phyloP scores from a whole-genome alignment of 2,329 filamentous ascomycete species.

The Corniculantispora saksenae region DNA sequence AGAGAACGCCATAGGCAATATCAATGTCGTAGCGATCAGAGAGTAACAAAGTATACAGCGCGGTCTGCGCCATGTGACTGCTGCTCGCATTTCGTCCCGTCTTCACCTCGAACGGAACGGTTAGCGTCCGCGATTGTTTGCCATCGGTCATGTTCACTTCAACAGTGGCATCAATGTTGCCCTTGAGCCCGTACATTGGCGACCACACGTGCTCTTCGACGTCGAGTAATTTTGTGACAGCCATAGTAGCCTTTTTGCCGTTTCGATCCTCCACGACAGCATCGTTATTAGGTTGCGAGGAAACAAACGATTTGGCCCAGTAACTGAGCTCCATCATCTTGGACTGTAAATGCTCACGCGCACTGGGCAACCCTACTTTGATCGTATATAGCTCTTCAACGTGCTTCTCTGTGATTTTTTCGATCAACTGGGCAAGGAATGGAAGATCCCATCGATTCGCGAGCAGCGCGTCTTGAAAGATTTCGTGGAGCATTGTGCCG shows the following conservation, averaged over 20 bases:
- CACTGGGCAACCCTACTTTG: constrained; percentile 70
- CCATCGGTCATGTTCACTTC: constrained; percentile 80
- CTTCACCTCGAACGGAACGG: constrained; percentile 93
- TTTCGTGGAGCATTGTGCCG: constrained; percentile 89
- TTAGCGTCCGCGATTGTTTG: constrained; percentile 66
- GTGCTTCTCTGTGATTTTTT: constrained; percentile 70
- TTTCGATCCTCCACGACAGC: constrained; percentile 79
- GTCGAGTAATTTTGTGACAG: constrained; percentile 89
- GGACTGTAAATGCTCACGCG: constrained; percentile 75
- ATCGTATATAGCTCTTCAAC: constrained; percentile 90
- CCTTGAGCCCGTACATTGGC: constrained; percentile 94
- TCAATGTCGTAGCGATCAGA: constrained; percentile 95
- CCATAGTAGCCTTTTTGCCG: constrained; percentile 74
- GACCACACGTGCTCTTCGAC: constrained; percentile 99
- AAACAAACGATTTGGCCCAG: constrained; percentile 84
- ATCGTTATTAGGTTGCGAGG: constrained; percentile 64
- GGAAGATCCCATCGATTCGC: constrained; percentile 76
- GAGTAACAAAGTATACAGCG: constrained; percentile 87
- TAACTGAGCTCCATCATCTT: constrained; percentile 79
- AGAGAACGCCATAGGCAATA: constrained; percentile 85
- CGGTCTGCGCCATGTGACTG: constrained; percentile 88
- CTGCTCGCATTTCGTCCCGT: constrained; percentile 83
- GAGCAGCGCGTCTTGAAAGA: constrained; percentile 88
- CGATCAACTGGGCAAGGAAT: constrained; percentile 68
- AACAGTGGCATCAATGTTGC: constrained; percentile 95